Evolutionary conservation across 2,329 filamentous ascomycete genomes (phyloP).

Genomic region (Sporothrix phasma): DNA sequence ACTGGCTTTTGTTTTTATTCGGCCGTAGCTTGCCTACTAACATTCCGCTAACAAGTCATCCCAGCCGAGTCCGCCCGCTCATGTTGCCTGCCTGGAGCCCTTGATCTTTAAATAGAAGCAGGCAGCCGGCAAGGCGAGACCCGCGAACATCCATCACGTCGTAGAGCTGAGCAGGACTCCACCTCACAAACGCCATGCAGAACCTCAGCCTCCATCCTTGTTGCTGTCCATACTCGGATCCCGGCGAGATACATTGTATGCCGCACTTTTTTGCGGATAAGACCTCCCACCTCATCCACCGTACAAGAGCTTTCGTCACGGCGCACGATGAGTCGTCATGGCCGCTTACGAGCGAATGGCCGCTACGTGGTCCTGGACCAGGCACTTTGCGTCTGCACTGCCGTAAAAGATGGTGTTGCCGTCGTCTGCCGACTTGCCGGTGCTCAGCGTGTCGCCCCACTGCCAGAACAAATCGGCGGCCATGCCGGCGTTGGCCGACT

Average conservation of each 20-base stretch:
- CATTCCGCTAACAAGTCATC: not conserved
- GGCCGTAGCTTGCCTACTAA: not conserved
- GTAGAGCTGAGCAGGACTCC: not conserved
- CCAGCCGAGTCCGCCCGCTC: not conserved
- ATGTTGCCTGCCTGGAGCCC: not conserved
- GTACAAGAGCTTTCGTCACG: too few relatives aligned
- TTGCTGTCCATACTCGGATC: too few relatives aligned
- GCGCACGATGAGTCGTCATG: too few relatives aligned
- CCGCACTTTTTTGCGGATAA: too few relatives aligned
- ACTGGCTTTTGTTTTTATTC: not conserved
- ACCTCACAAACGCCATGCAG: not conserved
- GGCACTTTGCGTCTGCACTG: conserved; percentile 32
- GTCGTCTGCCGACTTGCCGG: conserved; percentile 31
- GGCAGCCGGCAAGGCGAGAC: not conserved
- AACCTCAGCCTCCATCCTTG: not conserved
- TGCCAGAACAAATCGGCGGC: conserved; percentile 33
- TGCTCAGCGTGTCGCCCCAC: conserved; percentile 32
- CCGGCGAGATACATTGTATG: too few relatives aligned
- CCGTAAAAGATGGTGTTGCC: conserved; percentile 37
- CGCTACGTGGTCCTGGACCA: conserved; percentile 36
- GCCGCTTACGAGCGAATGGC: conserved; percentile 23
- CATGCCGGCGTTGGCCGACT: conserved; percentile 25
- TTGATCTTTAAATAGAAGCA: not conserved
- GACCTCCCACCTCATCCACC: too few relatives aligned
- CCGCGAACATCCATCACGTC: not conserved